Base-by-base conservation (phyloP, 805 yeast species). In the Torulaspora maleeae region DNA sequence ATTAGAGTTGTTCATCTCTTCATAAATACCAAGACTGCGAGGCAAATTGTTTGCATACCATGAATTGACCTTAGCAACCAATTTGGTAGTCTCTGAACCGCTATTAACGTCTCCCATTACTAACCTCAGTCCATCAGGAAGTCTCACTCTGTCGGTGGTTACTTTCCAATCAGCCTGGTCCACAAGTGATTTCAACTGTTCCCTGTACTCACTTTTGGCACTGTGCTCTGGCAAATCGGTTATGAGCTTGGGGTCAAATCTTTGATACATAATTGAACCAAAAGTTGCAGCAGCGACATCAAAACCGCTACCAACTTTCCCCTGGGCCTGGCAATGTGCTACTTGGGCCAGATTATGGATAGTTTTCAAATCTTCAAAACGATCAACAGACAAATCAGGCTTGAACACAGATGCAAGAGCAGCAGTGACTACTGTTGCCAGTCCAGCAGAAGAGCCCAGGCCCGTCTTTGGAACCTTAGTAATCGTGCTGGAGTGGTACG, bases 201-300 rank as follows among this genome's bases (percentile, higher is more conserved):
- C 37, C 15, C 59, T 62, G 49, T 67, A 69, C 11, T 59, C 58
- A 2, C 48, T 44, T 10, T 42, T 45, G 4, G 64, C 48, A 1
- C 58, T 44, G 10, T 53, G 49, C 25, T 60, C 59, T 12, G 67
- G 70, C 16, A 77, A 59, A 24, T 54, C 59, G 27, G 66, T 67
- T 39, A 79, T 76, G 28, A 78, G 48, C 5, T 54, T 63, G 0
- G 95, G 86, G 2, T 73, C 68, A 58, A 93, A 93, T 49, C 99
- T 72, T 36, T 78, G 74, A 64, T 93, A 93, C 5, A 81, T 74
- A 37, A 90, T 83, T 0, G 96, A 85, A 1, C 99, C 99, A 64
- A 75, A 91, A 0, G 86, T 83, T 0, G 99, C 99, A 20, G 97
- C 83, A 0, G 96, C 98, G 34, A 93, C 95, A 61, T 93, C 99